phyloP scores from a whole-genome alignment of 2,329 filamentous ascomycete species.

The Aspergillaceae sp. region DNA sequence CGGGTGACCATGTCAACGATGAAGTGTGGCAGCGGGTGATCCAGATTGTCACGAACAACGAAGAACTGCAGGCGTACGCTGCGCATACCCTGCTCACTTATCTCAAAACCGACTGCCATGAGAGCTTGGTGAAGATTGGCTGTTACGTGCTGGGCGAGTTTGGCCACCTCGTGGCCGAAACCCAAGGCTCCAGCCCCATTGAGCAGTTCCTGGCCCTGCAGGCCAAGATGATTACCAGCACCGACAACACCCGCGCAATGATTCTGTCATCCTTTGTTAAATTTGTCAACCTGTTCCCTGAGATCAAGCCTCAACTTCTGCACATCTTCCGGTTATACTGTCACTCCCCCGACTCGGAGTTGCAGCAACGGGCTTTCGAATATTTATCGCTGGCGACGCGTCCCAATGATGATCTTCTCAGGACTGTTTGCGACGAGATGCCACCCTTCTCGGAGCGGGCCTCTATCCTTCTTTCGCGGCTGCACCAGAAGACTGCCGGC shows the following conservation, averaged over 20 bases:
- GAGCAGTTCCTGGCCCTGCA: conserved; percentile 94
- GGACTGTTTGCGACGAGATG: conserved; percentile 97
- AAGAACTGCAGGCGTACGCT: conserved; percentile 93
- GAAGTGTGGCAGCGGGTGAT: conserved; percentile 99
- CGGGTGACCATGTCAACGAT: conserved; percentile 95
- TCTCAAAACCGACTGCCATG: conserved; percentile 87
- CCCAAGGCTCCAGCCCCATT: conserved; percentile 84
- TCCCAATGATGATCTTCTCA: conserved; percentile 80
- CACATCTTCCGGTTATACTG: conserved; percentile 88
- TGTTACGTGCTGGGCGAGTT: conserved; percentile 95
- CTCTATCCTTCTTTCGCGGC: conserved; percentile 78
- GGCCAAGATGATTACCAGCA: conserved; percentile 78
- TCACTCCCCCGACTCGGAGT: conserved; percentile 86
- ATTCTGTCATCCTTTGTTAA: conserved; percentile 94
- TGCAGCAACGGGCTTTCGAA: conserved; percentile 94
- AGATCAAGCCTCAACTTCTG: conserved; percentile 91
- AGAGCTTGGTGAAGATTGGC: conserved; percentile 95
- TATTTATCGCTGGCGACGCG: conserved; percentile 79
- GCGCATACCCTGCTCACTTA: conserved; percentile 89
- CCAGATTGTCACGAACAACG: conserved; percentile 98
- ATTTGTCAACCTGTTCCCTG: conserved; percentile 95
- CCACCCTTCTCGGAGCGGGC: conserved; percentile 92
- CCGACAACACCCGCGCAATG: conserved; percentile 83
- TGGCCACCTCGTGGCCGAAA: conserved; percentile 90
- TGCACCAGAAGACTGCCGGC: conserved; percentile 89